These are phyloP conservation scores for Diaporthe capsici DNA, from an alignment of 2,329 filamentous ascomycete species.

Conservation along the genomic window DNA sequence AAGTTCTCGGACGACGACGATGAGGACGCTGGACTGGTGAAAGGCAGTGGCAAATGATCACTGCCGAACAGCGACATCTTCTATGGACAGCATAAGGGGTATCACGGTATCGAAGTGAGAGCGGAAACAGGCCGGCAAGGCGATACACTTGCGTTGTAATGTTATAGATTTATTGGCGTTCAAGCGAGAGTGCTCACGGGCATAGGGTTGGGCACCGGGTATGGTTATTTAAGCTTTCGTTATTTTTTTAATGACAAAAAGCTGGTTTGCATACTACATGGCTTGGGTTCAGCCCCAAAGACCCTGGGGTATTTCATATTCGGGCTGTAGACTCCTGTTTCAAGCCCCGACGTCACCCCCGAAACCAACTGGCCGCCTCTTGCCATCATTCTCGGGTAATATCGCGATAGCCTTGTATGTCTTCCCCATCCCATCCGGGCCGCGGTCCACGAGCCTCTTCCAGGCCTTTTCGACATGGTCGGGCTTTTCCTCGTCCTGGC, in stretches of 20 bases:
- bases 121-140: not conserved
- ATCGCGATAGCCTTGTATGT: conserved; percentile 95
- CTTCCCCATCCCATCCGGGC: conserved; percentile 90
- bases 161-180: conserved; percentile 39
- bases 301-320: not conserved
- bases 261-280: conserved; percentile 3
- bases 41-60: conserved; percentile 56
- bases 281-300: not conserved
- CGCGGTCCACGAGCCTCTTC: conserved; percentile 86
- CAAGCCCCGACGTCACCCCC: conserved; percentile 74
- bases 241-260: not conserved
- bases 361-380: conserved; percentile 88
- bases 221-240: conserved; percentile 24
- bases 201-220: conserved; percentile 24
- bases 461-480: conserved; percentile 80
- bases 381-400: conserved; percentile 82
- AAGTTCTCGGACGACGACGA: conserved; percentile 82
- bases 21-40: conserved; percentile 59
- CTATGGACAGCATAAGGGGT: not conserved
- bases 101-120: not conserved
- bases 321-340: not conserved
- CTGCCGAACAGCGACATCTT: not conserved
- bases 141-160: conserved; percentile 32
- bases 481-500: conserved; percentile 56
- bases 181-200: conserved; percentile 27